These are phyloP conservation scores for Phialophora chinensis DNA, from an alignment of 2,329 filamentous ascomycete genomes.

Conservation along the genomic window DNA sequence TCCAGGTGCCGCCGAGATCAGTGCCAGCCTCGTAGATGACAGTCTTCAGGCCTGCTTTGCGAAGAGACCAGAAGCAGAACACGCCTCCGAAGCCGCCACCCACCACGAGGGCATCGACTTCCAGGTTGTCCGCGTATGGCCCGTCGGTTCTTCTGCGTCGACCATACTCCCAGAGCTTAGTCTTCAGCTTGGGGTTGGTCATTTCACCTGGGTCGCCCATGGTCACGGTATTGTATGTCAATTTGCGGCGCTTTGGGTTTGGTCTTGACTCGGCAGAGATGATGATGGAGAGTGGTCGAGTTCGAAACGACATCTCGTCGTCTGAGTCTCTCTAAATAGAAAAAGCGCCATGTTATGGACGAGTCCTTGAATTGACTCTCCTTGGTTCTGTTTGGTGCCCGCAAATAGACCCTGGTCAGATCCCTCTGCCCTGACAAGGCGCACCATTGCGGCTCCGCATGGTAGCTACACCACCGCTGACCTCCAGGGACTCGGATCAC, in stretches of 20 bases:
- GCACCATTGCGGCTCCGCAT: slow-evolving; percentile 21
- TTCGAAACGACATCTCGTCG: slow-evolving; percentile 7
- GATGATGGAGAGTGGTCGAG: slow-evolving; percentile 11
- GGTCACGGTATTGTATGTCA: slow-evolving; percentile 15
- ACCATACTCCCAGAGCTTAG: slow-evolving; percentile 40
- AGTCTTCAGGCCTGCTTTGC: slow-evolving; percentile 56
- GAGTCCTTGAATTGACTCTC: slow-evolving; percentile 3
- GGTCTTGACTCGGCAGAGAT: slow-evolving; percentile 8
- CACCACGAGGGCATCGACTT: slow-evolving; percentile 42
- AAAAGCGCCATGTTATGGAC: background rate
- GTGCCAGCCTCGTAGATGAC: slow-evolving; percentile 61
- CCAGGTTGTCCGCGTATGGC: slow-evolving; percentile 36
- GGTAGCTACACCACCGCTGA: background rate
- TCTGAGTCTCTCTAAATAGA: slow-evolving; percentile 10
- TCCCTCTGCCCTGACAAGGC: slow-evolving; percentile 1
- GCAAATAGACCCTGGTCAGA: slow-evolving; percentile 14
- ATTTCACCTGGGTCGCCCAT: slow-evolving; percentile 30
- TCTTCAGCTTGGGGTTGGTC: slow-evolving; percentile 32
- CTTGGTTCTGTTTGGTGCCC: slow-evolving; percentile 23
- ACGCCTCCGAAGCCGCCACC: slow-evolving; percentile 50
- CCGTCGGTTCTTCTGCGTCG: slow-evolving; percentile 42
- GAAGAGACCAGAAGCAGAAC: slow-evolving; percentile 60
- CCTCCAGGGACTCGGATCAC: background rate
- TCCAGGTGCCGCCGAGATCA: slow-evolving; percentile 50
- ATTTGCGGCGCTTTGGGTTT: background rate